Conservation (phyloP, 1,284 basidiomycete species). For the Cutaneotrichosporon arboriforme region DNA sequence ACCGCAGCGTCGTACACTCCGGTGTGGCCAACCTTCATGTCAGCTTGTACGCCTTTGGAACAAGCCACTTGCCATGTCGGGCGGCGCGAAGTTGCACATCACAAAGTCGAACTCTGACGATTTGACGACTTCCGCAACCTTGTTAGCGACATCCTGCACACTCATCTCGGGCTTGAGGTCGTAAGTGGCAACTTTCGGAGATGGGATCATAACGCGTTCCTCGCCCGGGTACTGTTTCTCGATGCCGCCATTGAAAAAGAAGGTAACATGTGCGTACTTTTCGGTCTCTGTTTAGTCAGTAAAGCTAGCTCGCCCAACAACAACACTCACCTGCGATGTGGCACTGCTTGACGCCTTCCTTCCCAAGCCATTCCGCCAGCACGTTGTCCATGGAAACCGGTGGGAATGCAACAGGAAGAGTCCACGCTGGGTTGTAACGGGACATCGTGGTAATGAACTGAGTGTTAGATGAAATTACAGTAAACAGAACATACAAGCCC, state of each 20-base stretch:
- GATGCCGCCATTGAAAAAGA: constrained; percentile 93
- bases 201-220: constrained; percentile 78
- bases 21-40: constrained; percentile 70
- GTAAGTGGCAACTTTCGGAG: constrained; percentile 83
- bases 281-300: constrained; percentile 62
- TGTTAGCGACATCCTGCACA: constrained; percentile 75
- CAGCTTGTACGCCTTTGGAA: not conserved
- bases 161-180: constrained; percentile 83
- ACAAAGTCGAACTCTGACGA: constrained; percentile 69
- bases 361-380: constrained; percentile 78
- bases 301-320: not conserved
- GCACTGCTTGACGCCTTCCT: constrained; percentile 70
- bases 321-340: constrained; percentile 66
- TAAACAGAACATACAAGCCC: constrained; percentile 57
- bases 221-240: constrained; percentile 83
- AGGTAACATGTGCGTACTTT: constrained; percentile 91
- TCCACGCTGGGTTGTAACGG: constrained; percentile 81
- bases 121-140: constrained; percentile 76
- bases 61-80: constrained; percentile 67
- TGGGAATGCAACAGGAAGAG: constrained; percentile 79
- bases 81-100: constrained; percentile 94
- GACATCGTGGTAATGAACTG: constrained; percentile 87
- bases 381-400: constrained; percentile 86
- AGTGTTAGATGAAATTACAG: not conserved
- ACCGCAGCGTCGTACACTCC: constrained; percentile 83